A percentile compares a stretch with the other conserved stretches of the same genome.
Conservation (phyloP, 371 early-diverging fungal species). For the Dinochytrium kinnereticum region DNA sequence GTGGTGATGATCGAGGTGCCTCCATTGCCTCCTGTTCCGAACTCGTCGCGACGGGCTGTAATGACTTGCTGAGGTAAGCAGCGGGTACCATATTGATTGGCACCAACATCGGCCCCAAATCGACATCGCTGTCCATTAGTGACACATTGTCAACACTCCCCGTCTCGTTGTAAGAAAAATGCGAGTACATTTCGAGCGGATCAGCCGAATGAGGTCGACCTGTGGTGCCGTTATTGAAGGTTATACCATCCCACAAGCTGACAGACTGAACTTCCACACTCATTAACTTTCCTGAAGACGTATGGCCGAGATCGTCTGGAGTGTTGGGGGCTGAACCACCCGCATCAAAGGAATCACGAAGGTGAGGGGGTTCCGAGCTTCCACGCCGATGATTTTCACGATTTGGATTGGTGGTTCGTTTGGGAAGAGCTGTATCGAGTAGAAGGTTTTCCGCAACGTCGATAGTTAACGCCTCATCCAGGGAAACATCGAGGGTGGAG, state of each 20-base stretch:
- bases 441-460: not conserved
- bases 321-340: not conserved
- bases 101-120: not conserved
- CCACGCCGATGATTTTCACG: not conserved
- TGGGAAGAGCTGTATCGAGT: not conserved
- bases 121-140: slow-evolving; percentile 1
- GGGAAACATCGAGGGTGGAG: too few species aligned
- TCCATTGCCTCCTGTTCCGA: not conserved
- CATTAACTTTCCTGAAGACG: not conserved
- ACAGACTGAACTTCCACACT: not conserved
- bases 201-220: slow-evolving; percentile 3
- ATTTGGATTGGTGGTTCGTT: not conserved
- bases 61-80: not conserved
- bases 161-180: not conserved
- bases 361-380: slow-evolving; percentile 1
- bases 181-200: not conserved
- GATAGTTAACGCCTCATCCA: too few species aligned
- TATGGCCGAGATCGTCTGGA: not conserved
- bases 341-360: not conserved
- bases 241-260: not conserved
- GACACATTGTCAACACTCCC: not conserved
- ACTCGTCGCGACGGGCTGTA: not conserved
- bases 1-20: not conserved
- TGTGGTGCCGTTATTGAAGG: not conserved
- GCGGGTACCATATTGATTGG: not conserved